Evolutionary conservation across 345 rosid genomes (phyloP), one percentile per base, ranked within the genome.

Genomic region (Acer campestre): DNA sequence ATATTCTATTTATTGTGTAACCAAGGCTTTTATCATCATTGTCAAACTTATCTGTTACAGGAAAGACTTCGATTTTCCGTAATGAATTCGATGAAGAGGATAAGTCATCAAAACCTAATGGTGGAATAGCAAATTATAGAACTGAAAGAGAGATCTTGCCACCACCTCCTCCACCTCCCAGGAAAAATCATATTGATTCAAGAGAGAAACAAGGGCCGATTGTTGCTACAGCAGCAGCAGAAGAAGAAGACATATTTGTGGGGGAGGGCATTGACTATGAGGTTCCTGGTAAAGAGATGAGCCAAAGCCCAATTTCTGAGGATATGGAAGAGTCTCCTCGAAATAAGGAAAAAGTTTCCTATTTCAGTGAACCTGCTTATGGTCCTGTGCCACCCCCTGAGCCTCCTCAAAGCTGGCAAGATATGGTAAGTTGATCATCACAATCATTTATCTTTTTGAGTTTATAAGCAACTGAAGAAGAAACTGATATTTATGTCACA

Each of bases 241-340:
- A 88, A 3, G 95, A 92, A 25, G 90, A 91, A 73, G 99, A 96
- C 85, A 92, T 96, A 79, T 96, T 92, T 87, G 90, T 89, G 53
- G 98, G 99, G 56, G 97, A 88, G 4, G 99, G 99, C 20, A 66
- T 88, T 67, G 93, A 96, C 80, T 96, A 91, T 78, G 68, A 69
- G 17, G 82, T 92, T 84, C 97, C 98, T 68, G 94, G 93, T 48
- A 91, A 96, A 78, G 99, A 90, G 78, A 77, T 77, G 82, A 86
- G 86, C 44, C 91, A 88, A 69, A 96, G 99, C 86, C 99, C 99
- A 79, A 82, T 89, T 48, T 96, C 97, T 56, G 98, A 94, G 86
- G 99, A 96, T 80, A 94, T 94, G 99, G 99, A 94, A 80, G 99
- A 96, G 84, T 96, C 98, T 79, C 99, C 99, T 77, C 83, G 94